These are phyloP conservation scores for Oryza rufipogon DNA, from an alignment of 176 grass and related monocot species.

Conservation along the genomic window DNA sequence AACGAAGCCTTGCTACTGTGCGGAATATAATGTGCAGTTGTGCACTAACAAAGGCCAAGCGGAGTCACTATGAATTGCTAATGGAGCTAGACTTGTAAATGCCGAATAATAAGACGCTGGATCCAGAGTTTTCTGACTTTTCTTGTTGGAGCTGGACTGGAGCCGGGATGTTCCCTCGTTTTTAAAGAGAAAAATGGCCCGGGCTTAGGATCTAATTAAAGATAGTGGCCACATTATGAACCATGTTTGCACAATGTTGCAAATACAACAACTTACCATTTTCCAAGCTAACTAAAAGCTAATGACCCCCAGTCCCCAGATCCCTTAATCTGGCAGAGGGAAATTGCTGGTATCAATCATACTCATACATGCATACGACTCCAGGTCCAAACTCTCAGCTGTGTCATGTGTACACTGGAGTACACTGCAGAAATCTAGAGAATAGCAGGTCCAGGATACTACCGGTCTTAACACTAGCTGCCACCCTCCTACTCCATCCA, in stretches of 20 bases:
- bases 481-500: not conserved
- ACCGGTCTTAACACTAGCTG: not conserved
- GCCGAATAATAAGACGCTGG: constrained; percentile 6
- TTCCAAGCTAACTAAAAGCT: not conserved
- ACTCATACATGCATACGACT: not conserved
- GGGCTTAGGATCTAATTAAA: not conserved
- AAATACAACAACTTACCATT: not conserved
- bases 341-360: not conserved
- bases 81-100: not conserved
- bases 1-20: not conserved
- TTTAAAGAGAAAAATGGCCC: not conserved
- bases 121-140: not conserved
- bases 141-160: not conserved
- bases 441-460: not conserved
- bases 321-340: not conserved
- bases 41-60: not conserved
- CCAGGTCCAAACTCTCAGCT: not conserved
- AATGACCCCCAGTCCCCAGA: not conserved
- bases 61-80: not conserved
- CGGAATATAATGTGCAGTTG: not conserved
- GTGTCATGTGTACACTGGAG: too few species aligned
- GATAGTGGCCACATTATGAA: not conserved
- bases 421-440: not conserved
- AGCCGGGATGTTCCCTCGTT: not conserved
- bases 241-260: constrained; percentile 3